Evolutionary conservation across 495 filamentous ascomycete species (phyloP).

Genomic region (Penicillium paxilli): DNA sequence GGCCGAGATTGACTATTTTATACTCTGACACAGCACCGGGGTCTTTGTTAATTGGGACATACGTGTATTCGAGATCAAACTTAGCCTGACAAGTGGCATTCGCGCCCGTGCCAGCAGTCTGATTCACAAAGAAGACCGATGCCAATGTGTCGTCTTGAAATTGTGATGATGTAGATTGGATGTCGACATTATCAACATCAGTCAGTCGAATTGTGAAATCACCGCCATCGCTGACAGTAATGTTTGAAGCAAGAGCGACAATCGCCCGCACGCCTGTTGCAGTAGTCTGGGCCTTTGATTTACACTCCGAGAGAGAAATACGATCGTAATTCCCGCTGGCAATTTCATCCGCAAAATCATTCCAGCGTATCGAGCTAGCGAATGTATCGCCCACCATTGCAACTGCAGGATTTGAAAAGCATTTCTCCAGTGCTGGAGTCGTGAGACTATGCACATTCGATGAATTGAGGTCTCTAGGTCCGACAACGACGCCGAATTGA

Average conservation of each 20-base stretch:
- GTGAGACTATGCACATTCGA: not conserved
- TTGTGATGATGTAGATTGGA: not conserved
- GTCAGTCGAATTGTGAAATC: slow-evolving; percentile 3
- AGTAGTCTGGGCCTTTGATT: not conserved
- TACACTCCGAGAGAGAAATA: not conserved
- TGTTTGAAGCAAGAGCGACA: not conserved
- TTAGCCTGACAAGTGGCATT: not conserved
- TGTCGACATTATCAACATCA: not conserved
- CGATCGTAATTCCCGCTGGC: slow-evolving; percentile 1
- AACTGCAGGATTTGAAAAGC: not conserved
- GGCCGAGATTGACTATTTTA: not conserved
- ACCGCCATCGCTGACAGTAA: not conserved
- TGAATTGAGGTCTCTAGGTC: slow-evolving; percentile 6
- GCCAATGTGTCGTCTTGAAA: not conserved
- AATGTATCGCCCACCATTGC: not conserved
- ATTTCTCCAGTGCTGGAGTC: slow-evolving; percentile 5
- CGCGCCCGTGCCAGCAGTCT: not conserved
- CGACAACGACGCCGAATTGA: not conserved
- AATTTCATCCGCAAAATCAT: not conserved
- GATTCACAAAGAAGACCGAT: not conserved
- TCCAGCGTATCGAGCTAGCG: not conserved
- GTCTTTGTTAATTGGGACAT: not conserved
- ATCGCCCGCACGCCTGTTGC: not conserved
- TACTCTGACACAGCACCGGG: too few relatives aligned
- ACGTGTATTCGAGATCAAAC: not conserved